Evolutionary conservation across 176 grass and related monocot species (phyloP).

Genomic region (Carex pumila): DNA sequence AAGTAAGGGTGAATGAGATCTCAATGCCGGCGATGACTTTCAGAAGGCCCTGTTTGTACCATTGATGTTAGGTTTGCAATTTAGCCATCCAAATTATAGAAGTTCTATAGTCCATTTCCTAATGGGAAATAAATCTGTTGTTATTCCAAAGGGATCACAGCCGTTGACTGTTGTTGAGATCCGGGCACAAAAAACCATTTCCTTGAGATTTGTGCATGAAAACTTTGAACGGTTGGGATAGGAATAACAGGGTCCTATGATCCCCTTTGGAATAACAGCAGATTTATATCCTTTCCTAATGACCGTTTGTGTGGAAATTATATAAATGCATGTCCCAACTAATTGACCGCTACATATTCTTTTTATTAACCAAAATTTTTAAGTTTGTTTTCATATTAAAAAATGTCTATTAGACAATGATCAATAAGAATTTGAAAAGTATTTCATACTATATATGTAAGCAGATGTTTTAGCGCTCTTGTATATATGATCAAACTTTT

Average conservation of each 20-base stretch:
- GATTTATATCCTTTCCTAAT: no score
- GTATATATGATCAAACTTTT: no score
- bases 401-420: neutral
- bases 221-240: no score
- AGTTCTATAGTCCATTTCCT: neutral
- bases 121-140: neutral
- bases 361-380: neutral
- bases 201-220: no score
- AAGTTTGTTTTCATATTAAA: neutral
- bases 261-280: no score
- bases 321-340: neutral
- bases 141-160: no score
- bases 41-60: conserved; percentile 23
- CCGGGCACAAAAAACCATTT: no score
- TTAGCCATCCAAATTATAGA: neutral
- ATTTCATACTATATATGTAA: neutral
- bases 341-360: neutral
- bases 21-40: conserved; percentile 36
- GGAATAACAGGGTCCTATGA: no score
- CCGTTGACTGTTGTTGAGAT: no score
- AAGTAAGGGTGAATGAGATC: conserved; percentile 39
- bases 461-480: neutral
- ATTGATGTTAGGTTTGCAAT: conserved; percentile 4
- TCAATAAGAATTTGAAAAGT: neutral
- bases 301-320: neutral